Percentiles rank a stretch among this genome's conserved stretches.
Evolutionary conservation across 768 basidiomycete species (phyloP).

Genomic region (Rhizopogon vinicolor): DNA sequence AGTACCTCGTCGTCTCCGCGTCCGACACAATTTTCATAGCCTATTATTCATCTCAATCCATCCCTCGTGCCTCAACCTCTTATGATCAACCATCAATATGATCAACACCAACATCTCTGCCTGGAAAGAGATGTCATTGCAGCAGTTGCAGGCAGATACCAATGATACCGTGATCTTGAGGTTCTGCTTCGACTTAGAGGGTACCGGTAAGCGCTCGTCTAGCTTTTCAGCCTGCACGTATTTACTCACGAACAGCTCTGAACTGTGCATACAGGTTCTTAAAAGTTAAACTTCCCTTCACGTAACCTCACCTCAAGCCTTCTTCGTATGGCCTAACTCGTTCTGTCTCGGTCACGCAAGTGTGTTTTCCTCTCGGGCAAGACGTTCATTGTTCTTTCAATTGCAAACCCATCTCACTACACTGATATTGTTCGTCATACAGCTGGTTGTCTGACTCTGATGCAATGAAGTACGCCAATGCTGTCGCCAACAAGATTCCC

Average conservation of each 20-base stretch:
- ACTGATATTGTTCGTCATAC: background rate
- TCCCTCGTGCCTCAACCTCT: no score
- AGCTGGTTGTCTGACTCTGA: constrained; percentile 42
- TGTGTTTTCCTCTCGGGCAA: constrained; percentile 37
- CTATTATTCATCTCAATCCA: no score
- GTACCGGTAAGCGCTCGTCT: no score
- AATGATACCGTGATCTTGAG: no score
- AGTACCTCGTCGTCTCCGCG: no score
- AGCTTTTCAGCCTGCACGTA: background rate
- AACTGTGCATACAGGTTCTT: constrained; percentile 32
- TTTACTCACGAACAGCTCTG: background rate
- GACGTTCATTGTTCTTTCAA: no score
- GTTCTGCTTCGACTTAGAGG: no score
- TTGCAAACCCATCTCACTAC: constrained; percentile 24
- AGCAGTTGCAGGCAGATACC: no score
- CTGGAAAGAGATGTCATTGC: no score
- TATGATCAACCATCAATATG: no score
- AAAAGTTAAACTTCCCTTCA: constrained; percentile 40
- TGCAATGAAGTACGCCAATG: constrained; percentile 35
- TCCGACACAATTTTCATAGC: no score
- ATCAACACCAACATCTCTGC: no score
- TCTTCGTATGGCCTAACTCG: constrained; percentile 23
- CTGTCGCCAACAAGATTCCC: constrained; percentile 29
- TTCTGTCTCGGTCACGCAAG: constrained; percentile 13
- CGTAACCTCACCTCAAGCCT: constrained; percentile 43